Evolutionary conservation across 2,329 filamentous ascomycete species (phyloP).

Genomic region (Podosphaera xanthii): DNA sequence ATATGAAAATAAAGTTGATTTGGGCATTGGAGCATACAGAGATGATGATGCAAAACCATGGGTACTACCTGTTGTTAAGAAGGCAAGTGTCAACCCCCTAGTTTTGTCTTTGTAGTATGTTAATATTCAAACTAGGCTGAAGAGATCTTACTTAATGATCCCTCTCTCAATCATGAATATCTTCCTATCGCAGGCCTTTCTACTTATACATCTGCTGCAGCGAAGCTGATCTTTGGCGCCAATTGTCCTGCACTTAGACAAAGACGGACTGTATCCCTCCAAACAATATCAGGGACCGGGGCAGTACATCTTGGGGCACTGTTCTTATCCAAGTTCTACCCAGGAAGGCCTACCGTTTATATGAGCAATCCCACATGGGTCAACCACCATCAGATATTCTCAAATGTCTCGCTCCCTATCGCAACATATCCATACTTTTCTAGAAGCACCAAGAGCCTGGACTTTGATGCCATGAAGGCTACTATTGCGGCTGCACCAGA

Average conservation of each 20-base stretch:
- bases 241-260: constrained; percentile 65
- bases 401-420: constrained; percentile 59
- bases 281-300: constrained; percentile 94
- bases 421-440: constrained; percentile 88
- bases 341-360: constrained; percentile 54
- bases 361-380: constrained; percentile 92
- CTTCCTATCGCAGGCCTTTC: constrained; percentile 80
- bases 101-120: background rate
- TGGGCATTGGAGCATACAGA: constrained; percentile 81
- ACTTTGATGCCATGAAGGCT: constrained; percentile 71
- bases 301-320: constrained; percentile 82
- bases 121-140: constrained; percentile 43
- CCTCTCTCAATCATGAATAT: constrained; percentile 91
- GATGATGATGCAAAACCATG: constrained; percentile 92
- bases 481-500: constrained; percentile 48
- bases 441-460: constrained; percentile 68
- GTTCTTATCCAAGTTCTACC: constrained; percentile 85
- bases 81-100: constrained; percentile 34
- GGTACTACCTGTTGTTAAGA: constrained; percentile 88
- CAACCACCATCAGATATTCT: constrained; percentile 97
- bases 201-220: constrained; percentile 70
- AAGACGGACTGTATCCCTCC: constrained; percentile 58
- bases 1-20: constrained; percentile 63
- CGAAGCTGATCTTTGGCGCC: constrained; percentile 65
- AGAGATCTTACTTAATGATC: constrained; percentile 68